Percentiles rank a stretch among this genome's conserved stretches.
phyloP scores from a whole-genome alignment of 768 basidiomycete genomes.

The Boletus speciosus region DNA sequence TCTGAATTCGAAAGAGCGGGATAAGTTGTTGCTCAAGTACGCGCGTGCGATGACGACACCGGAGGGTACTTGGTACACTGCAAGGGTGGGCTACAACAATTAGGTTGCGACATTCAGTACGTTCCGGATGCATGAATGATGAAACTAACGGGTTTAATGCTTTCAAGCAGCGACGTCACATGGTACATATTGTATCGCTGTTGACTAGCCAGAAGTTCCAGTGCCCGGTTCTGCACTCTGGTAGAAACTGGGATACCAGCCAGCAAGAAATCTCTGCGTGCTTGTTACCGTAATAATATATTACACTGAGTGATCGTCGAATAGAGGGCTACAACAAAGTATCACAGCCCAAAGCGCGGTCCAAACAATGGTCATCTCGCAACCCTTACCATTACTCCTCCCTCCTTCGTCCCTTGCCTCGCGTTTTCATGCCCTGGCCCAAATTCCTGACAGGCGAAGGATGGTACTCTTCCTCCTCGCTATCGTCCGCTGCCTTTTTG shows the following conservation, averaged over 20 bases:
- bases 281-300: background rate
- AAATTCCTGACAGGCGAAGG: slow-evolving; percentile 42
- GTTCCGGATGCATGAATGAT: background rate
- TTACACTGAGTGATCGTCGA: background rate
- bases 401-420: slow-evolving; percentile 35
- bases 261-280: background rate
- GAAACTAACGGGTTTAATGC: background rate
- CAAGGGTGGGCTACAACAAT: slow-evolving; percentile 58
- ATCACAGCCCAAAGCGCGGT: background rate
- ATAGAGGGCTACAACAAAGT: background rate
- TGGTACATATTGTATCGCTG: background rate
- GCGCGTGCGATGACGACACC: slow-evolving; percentile 72
- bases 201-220: background rate
- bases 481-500: slow-evolving; percentile 23
- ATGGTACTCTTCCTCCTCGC: slow-evolving; percentile 46
- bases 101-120: slow-evolving; percentile 18
- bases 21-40: slow-evolving; percentile 84
- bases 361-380: background rate
- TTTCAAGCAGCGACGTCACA: background rate
- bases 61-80: slow-evolving; percentile 70
- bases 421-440: slow-evolving; percentile 39
- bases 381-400: background rate
- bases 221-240: background rate
- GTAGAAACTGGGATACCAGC: background rate
- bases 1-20: slow-evolving; percentile 80